Percentiles rank a stretch among this genome's conserved stretches.
These are phyloP conservation scores for Cytospora schulzeri DNA, from an alignment of 2,329 filamentous ascomycete genomes.

Conservation along the genomic window DNA sequence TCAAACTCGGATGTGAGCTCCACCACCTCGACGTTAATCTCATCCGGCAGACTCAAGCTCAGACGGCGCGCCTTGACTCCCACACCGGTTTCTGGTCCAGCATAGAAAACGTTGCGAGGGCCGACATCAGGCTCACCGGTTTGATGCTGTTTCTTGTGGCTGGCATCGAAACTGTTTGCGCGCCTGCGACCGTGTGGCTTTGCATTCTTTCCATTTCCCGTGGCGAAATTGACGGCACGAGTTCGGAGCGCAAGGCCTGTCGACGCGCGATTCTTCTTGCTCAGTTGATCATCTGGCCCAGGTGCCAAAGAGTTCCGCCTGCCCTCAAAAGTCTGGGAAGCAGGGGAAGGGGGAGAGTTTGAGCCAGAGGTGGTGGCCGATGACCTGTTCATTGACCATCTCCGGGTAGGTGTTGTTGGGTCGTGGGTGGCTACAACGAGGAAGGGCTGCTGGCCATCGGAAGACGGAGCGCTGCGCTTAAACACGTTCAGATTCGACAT, in stretches of 20 bases:
- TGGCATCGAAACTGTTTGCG: conserved; percentile 53
- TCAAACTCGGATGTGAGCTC: conserved; percentile 72
- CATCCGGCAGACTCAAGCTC: conserved; percentile 72
- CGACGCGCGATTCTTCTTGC: conserved; percentile 54
- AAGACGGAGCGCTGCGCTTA: conserved; percentile 42
- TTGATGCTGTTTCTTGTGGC: conserved; percentile 31
- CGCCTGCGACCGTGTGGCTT: conserved; percentile 38
- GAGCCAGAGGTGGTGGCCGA: conserved; percentile 48
- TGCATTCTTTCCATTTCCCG: conserved; percentile 32
- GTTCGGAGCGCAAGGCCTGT: conserved; percentile 54
- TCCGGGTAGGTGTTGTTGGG: conserved; percentile 37
- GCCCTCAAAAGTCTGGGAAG: conserved; percentile 45
- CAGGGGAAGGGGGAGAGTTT: conserved; percentile 54
- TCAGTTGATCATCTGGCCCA: conserved; percentile 47
- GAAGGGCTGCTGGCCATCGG: conserved; percentile 34
- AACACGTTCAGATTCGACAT: conserved; percentile 49
- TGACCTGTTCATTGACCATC: conserved; percentile 51
- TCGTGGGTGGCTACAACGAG: conserved; percentile 21
- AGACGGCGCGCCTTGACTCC: conserved; percentile 79
- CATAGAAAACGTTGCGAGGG: conserved; percentile 36
- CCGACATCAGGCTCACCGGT: conserved; percentile 30
- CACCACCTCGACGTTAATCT: conserved; percentile 71
- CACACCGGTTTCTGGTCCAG: conserved; percentile 67
- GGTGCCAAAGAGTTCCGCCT: conserved; percentile 39
- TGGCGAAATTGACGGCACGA: conserved; percentile 52